Percentiles rank a stretch among this genome's conserved stretches.
Evolutionary conservation across 768 basidiomycete genomes (phyloP).

Genomic region (Kwoniella sp.): DNA sequence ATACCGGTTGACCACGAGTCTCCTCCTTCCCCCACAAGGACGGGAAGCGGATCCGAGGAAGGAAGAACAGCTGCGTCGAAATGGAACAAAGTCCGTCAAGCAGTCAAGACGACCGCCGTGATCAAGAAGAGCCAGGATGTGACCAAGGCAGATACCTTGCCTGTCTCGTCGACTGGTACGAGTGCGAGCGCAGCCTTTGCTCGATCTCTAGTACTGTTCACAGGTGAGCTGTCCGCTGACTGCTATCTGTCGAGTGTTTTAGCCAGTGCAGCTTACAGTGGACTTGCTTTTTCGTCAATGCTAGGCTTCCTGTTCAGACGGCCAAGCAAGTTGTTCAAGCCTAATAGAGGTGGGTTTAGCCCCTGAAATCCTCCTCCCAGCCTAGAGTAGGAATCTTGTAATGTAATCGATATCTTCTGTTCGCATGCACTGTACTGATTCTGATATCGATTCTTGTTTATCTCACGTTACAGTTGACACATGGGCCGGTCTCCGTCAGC

Average conservation of each 20-base stretch:
- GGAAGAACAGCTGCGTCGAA: neutral
- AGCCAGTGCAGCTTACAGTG: too few relatives aligned
- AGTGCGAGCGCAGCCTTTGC: conserved; percentile 52
- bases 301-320: conserved; percentile 52
- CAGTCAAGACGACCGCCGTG: conserved; percentile 12
- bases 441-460: neutral
- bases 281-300: neutral
- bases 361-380: too few relatives aligned
- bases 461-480: conserved; percentile 44
- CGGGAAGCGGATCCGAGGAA: neutral
- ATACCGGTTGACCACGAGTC: conserved; percentile 10
- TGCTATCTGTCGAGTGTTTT: too few relatives aligned
- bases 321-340: conserved; percentile 52
- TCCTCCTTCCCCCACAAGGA: neutral
- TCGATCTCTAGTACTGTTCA: conserved; percentile 43
- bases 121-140: conserved; percentile 8
- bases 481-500: conserved; percentile 46
- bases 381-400: too few relatives aligned
- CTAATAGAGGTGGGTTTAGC: conserved; percentile 46
- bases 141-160: conserved; percentile 7
- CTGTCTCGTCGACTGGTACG: conserved; percentile 31
- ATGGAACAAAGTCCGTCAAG: conserved; percentile 17
- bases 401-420: too few relatives aligned
- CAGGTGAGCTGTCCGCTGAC: too few relatives aligned
- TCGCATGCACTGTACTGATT: too few relatives aligned